phyloP scores from a whole-genome alignment of 1,139 yeast genomes.

The Taphrina communis region DNA sequence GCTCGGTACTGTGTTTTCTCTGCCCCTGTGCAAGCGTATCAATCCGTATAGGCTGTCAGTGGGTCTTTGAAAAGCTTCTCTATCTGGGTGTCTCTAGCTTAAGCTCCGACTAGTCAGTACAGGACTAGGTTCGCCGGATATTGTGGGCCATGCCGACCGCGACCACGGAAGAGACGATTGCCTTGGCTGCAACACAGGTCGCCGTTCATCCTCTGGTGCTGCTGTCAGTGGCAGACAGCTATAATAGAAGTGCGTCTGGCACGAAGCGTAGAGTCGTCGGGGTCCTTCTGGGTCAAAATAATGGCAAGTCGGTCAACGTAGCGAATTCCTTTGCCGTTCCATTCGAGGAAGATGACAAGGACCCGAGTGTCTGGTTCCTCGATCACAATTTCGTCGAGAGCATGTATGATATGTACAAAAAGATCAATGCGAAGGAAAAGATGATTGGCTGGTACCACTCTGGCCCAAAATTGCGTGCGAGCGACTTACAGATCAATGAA shows the following conservation, averaged over 20 bases:
- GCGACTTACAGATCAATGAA: constrained; percentile 91
- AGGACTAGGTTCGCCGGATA: neutral
- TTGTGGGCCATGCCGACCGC: constrained; percentile 45
- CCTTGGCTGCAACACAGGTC: constrained; percentile 62
- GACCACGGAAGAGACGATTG: constrained; percentile 46
- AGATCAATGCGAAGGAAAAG: constrained; percentile 94
- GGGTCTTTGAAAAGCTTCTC: no score
- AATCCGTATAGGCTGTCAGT: no score
- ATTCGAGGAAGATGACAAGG: constrained; percentile 93
- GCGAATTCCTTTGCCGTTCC: constrained; percentile 69
- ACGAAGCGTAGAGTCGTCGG: constrained; percentile 88
- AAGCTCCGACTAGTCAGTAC: no score
- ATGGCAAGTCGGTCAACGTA: constrained; percentile 55
- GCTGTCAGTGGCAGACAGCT: constrained; percentile 93
- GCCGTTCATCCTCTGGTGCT: constrained; percentile 95
- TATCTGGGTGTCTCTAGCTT: no score
- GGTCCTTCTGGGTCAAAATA: constrained; percentile 82
- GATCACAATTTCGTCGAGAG: constrained; percentile 95
- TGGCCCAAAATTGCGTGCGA: constrained; percentile 87
- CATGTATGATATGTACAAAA: constrained; percentile 97
- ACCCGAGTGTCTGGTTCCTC: constrained; percentile 93
- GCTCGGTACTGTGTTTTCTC: no score
- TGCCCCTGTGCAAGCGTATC: no score
- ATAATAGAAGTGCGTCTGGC: constrained; percentile 77
- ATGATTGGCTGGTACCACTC: constrained; percentile 98